Evolutionary conservation across 495 filamentous ascomycete genomes (phyloP), one percentile per base, ranked within the genome.

Genomic region (Talaromyces liani): DNA sequence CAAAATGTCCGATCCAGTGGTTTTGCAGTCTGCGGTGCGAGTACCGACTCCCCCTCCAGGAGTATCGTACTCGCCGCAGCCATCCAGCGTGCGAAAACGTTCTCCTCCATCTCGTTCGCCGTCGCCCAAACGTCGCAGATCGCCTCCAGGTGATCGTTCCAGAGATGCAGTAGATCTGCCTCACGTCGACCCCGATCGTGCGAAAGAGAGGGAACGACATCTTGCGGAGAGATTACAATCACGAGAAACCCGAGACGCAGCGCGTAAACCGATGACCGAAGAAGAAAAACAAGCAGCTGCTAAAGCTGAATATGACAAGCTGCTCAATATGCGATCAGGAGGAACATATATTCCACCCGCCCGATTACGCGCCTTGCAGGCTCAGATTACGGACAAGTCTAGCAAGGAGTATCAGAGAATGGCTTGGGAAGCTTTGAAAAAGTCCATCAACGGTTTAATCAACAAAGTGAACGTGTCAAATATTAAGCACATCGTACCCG

Each of bases 401-500:
- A 94, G 87, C 74, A 95, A 96, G 75, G 95, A 99, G 74, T 99
- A 96, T 73, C 94, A 99, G 80, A 89, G 95, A 58, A 94, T 99
- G 91, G 92, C 93, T 2, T 98, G 95, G 95, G 95, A 98, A 73
- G 93, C 94, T 9, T 73, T 98, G 71, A 99, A 99, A 79, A 99
- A 99, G 80, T 93, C 90, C 20, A 96, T 99, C 79, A 97, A 99
- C 71, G 94, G 94, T 69, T 77, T 99, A 31, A 93, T 98, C 78
- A 99, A 99, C 80, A 99, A 99, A 74, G 87, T 97, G 77, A 99
- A 97, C 75, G 88, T 91, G 45, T 90, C 88, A 20, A 99, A 99
- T 69, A 98, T 99, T 82, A 98, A 98, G 74, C 85, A 89, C 68
- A 97, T 99, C 65, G 91, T 97, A 7, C 93, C 92, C 0, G 94